Conservation (phyloP, 768 basidiomycete species). For the Hygrophoropsis aurantiaca region DNA sequence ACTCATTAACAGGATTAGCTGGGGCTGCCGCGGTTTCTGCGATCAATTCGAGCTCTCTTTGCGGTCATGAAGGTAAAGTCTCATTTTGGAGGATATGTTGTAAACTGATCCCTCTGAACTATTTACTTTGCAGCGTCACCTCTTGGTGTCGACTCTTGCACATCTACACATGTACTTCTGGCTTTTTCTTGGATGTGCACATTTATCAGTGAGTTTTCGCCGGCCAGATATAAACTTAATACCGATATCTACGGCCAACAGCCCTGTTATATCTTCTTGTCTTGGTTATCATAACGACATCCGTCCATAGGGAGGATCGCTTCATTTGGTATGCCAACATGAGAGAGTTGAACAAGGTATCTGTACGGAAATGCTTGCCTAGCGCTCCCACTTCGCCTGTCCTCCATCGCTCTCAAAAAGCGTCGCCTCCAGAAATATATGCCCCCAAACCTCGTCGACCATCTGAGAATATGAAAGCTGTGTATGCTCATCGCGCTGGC, state of each 20-base stretch:
- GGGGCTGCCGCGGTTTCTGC: constrained; percentile 52
- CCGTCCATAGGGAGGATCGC: constrained; percentile 43
- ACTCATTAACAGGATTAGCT: constrained; percentile 34
- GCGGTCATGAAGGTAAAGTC: constrained; percentile 29
- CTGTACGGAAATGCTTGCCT: constrained; percentile 25
- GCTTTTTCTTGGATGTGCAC: constrained; percentile 61
- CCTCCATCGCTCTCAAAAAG: constrained; percentile 36
- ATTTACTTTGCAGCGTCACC: not conserved
- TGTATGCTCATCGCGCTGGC: constrained; percentile 40
- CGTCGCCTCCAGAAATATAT: constrained; percentile 34
- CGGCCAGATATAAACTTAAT: not conserved
- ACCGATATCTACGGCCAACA: constrained; percentile 23
- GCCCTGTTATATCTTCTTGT: constrained; percentile 60
- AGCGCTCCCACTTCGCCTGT: constrained; percentile 37
- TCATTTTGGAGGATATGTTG: not conserved
- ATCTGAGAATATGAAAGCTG: constrained; percentile 23
- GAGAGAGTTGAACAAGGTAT: constrained; percentile 40
- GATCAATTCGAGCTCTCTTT: constrained; percentile 35
- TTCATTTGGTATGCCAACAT: constrained; percentile 53
- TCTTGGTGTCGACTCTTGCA: constrained; percentile 33
- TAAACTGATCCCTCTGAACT: not conserved
- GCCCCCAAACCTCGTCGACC: constrained; percentile 45
- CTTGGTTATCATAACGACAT: constrained; percentile 44
- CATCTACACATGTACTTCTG: constrained; percentile 53
- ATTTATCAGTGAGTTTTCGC: constrained; percentile 35